Percentiles rank a stretch among this genome's conserved stretches.
Evolutionary conservation across 768 basidiomycete genomes (phyloP).

Genomic region (Suillus variegatus): DNA sequence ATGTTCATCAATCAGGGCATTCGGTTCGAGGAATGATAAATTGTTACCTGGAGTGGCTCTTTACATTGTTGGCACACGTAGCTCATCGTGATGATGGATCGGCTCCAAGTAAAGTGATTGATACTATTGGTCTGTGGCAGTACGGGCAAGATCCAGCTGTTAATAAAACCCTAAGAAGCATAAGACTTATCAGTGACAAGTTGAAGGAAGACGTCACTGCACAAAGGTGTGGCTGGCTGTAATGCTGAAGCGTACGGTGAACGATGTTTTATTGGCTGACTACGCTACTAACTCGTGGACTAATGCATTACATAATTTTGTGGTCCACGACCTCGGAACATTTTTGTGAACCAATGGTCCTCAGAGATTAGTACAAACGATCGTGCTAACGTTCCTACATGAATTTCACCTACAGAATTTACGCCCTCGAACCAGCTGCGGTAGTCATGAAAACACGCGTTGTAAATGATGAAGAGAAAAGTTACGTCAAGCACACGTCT

Average conservation of each 20-base stretch:
- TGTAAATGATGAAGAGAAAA: constrained; percentile 6
- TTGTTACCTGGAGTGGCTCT: constrained; percentile 78
- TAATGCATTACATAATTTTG: not conserved
- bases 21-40: constrained; percentile 4
- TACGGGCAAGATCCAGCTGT: not conserved
- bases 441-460: constrained; percentile 23
- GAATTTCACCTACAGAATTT: not conserved
- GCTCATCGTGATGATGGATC: constrained; percentile 33
- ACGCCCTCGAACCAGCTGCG: constrained; percentile 35
- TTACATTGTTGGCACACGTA: constrained; percentile 88
- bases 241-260: not conserved
- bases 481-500: constrained; percentile 18
- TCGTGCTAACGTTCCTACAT: not conserved
- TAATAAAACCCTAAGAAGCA: not conserved
- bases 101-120: not conserved
- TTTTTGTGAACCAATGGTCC: not conserved
- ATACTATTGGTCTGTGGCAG: not conserved
- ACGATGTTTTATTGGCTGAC: no score
- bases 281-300: not conserved
- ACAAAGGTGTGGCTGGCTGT: not conserved
- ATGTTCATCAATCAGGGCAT: constrained; percentile 10
- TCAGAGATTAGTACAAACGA: not conserved
- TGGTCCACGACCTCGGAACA: not conserved
- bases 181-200: not conserved
- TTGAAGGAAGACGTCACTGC: not conserved